Base-by-base conservation (phyloP, 2,329 filamentous ascomycete genomes). In the Aspergillus ruber region DNA sequence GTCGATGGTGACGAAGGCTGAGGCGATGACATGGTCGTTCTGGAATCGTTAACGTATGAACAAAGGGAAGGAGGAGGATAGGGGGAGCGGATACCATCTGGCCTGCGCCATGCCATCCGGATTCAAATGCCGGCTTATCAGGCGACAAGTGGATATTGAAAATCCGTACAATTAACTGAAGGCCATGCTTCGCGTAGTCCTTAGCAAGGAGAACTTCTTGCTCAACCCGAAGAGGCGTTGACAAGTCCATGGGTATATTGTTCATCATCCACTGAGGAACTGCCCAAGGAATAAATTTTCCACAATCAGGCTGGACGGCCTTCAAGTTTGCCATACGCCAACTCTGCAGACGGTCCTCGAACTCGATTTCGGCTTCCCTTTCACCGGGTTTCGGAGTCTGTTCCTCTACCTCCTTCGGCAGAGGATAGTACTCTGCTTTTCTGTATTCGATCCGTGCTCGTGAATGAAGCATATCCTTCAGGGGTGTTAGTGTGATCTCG, bases 111-210 rank as follows among this genome's bases (percentile, higher is more conserved):
- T 72, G 64, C 66, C 66, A 71, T 4, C 59, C 54, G 13, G 76
- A 76, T 0, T 66, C 62, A 52, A 81, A 85, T 0, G 58, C 57
- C 0, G 82, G 78, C 2, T 79, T 74, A 15, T 79, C 76, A 0
- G 82, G 82, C 0, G 74, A 80, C 1, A 85, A 68, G 38, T 82
- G 71, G 44, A 84, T 77, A 32, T 73, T 77, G 1, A 79, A 74
- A 53, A 86, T 69, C 57, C 85, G 84, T 27, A 84, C 75, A 43
- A 86, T 81, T 32, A 86, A 63, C 55, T 86, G 83, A 3, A 85
- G 57, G 2, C 76, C 75, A 5, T 62, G 59, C 1, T 70, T 56
- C 7, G 60, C 54, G 50, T 71, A 76, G n/a, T 68, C 55, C 7
- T 60, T 49, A 25, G 54, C 56, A n/a, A 70, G 55, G n/a, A 62